Base-by-base conservation (phyloP, 2,329 filamentous ascomycete genomes). In the Talaromyces sp. region DNA sequence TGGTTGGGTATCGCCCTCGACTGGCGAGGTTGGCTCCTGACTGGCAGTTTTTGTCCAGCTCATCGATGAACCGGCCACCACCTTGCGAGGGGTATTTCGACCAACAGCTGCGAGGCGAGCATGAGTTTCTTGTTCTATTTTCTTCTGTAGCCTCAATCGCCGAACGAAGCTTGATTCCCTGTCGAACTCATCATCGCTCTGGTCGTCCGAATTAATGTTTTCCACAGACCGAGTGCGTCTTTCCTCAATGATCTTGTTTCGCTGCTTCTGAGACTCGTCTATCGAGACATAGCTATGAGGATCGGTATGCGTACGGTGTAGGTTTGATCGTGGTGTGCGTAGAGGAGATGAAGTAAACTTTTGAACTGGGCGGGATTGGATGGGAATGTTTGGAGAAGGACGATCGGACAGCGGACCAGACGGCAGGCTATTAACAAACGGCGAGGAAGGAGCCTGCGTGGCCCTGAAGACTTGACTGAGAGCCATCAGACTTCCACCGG, bases 391-490 rank as follows among this genome's bases (percentile, higher is more conserved):
- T n/a, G 80, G 80, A 1, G 80, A 82, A 3, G 80, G 80, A 56
- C 79, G 76, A 63, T 81, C 79, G 11, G 78, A 81, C 32, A 73
- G 64, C 9, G 72, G 67, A 51, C 78, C 78, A 2, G 72, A 71
- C 7, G 72, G 72, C 2, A 69, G 65, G 11, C 69, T 64, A 64
- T 74, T 72, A 11, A 73, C 67, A 42, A 78, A 69, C 4, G 80
- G 80, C 11, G 80, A 81, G 2, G 80, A 80, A 27, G 75, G 72
- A 32, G 75, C 78, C 65, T 82, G 80, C 0, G 80, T 82, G 25
- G 77, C 75, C 59, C 73, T 77, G 67, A 82, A 82, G 1, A 79
- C 70, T 65, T 82, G 80, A 59, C 78, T 81, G 28, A 82, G 67
- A 2, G 73, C 74, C 73, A 82, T 77, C 11, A 79, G 65, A 17